These are phyloP conservation scores for Taphrina populina DNA, from an alignment of 1,139 yeast genomes.

Conservation along the genomic window DNA sequence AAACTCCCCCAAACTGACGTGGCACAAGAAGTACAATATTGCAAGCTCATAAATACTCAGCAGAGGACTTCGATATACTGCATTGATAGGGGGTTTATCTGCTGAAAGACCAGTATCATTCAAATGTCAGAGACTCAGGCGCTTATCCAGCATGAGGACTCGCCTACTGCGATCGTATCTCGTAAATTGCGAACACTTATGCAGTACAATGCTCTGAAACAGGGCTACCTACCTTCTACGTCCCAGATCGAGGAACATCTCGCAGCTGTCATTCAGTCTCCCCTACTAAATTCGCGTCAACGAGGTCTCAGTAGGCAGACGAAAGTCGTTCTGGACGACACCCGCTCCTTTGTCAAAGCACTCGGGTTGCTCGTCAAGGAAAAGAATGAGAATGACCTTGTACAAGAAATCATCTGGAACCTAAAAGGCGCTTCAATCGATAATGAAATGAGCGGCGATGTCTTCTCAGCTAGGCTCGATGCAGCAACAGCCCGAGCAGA, in stretches of 20 bases:
- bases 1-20: too few species aligned
- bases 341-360: conserved; percentile 18
- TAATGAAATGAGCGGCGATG: conserved; percentile 19
- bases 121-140: conserved; percentile 29
- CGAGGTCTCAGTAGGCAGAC: conserved; percentile 25
- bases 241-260: conserved; percentile 25
- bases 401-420: conserved; percentile 32
- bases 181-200: conserved; percentile 20
- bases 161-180: conserved; percentile 28
- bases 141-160: conserved; percentile 24
- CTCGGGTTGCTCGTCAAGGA: conserved; percentile 17
- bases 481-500: conserved; percentile 29
- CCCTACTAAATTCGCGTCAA: conserved; percentile 24
- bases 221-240: conserved; percentile 28
- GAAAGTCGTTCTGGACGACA: conserved; percentile 22
- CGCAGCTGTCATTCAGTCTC: conserved; percentile 17
- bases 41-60: too few species aligned
- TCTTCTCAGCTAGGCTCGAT: conserved; percentile 12
- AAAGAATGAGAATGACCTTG: conserved; percentile 24
- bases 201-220: conserved; percentile 26
- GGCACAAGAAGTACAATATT: too few species aligned
- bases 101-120: too few species aligned
- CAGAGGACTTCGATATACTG: too few species aligned
- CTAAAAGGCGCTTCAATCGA: conserved; percentile 13
- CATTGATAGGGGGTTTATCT: too few species aligned